Conservation (phyloP, 2,329 filamentous ascomycete species). For the Alternaria rosae region DNA sequence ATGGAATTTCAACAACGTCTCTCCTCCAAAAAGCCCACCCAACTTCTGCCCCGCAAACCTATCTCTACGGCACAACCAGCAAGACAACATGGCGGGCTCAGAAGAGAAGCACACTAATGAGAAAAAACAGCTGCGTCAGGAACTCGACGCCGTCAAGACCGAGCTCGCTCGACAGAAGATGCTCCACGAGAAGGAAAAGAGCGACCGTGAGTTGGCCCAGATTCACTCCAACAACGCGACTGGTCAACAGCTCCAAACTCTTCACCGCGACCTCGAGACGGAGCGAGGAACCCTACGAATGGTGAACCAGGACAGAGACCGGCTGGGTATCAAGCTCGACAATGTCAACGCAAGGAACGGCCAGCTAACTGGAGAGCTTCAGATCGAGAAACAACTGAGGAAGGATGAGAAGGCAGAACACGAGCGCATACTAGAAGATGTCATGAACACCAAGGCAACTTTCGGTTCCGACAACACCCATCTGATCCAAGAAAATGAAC, state of each 20-base stretch:
- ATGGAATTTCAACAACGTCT: not conserved
- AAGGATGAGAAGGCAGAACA: constrained; percentile 1
- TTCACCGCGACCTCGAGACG: not conserved
- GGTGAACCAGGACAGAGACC: not conserved
- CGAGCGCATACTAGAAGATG: constrained; percentile 3
- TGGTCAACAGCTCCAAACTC: not conserved
- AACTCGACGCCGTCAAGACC: not conserved
- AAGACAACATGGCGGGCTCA: not conserved
- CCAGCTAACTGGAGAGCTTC: not conserved
- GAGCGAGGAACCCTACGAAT: not conserved
- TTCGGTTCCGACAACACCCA: not conserved
- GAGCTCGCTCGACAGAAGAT: not conserved
- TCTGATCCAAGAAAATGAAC: not conserved
- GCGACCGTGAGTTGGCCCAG: not conserved
- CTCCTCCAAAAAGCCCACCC: not conserved
- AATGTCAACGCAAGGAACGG: not conserved
- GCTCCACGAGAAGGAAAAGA: not conserved
- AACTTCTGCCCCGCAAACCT: not conserved
- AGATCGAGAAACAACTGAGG: not conserved
- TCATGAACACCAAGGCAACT: not conserved
- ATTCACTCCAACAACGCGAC: not conserved
- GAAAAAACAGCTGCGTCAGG: not conserved
- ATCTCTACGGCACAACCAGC: not conserved
- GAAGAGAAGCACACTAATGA: not conserved
- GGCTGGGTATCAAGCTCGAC: not conserved